phyloP scores from a whole-genome alignment of 176 grass and related monocot genomes.

The Zea mays region DNA sequence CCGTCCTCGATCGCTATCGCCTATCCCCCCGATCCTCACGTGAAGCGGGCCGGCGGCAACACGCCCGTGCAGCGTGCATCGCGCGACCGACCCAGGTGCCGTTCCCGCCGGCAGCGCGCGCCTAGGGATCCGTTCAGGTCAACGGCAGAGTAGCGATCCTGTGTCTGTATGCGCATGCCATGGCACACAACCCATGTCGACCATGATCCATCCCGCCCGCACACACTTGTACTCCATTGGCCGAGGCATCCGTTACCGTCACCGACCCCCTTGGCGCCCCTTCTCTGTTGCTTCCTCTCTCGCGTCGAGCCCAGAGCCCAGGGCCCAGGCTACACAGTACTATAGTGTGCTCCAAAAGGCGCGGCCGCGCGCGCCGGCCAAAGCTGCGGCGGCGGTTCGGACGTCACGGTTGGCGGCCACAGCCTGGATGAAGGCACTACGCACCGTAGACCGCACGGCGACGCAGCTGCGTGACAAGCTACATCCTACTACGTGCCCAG shows the following conservation, averaged over 20 bases:
- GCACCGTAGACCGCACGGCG: too few relatives aligned
- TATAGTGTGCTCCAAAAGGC: not conserved
- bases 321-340: too few relatives aligned
- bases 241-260: not conserved
- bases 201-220: not conserved
- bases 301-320: too few relatives aligned
- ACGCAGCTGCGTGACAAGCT: not conserved
- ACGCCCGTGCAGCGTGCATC: conserved; percentile 34
- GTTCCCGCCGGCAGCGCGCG: conserved; percentile 4
- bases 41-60: not conserved
- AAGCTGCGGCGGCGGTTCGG: conserved; percentile 5
- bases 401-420: conserved; percentile 32
- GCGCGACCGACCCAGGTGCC: conserved; percentile 1
- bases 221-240: too few relatives aligned
- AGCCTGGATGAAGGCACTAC: too few relatives aligned
- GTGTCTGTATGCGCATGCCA: too few relatives aligned
- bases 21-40: too few relatives aligned
- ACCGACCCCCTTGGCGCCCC: too few relatives aligned
- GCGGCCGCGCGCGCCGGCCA: not conserved
- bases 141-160: conserved; percentile 27
- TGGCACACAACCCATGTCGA: not conserved
- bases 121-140: conserved; percentile 37
- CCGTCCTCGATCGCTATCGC: not conserved
- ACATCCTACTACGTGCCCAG: not conserved
- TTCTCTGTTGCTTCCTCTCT: too few relatives aligned